phyloP scores from a whole-genome alignment of 768 basidiomycete genomes.

The Melanogaster broomeanus region DNA sequence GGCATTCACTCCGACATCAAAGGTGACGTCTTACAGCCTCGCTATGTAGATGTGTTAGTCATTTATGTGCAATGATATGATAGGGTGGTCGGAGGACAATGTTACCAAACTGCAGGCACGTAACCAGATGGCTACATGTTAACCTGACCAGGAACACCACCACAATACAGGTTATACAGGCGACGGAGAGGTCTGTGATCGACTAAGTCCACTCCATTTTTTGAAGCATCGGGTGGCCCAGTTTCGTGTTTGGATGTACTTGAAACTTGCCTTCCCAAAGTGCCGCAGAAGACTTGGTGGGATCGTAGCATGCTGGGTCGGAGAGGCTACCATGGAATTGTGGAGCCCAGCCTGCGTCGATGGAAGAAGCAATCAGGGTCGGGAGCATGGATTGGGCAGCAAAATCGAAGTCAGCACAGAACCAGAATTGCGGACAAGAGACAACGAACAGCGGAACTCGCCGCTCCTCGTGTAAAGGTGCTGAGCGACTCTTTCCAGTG shows the following conservation, averaged over 20 bases:
- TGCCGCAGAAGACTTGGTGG: constrained; percentile 79
- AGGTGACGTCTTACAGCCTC: too few relatives aligned
- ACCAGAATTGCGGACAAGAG: constrained; percentile 9
- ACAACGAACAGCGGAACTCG: constrained; percentile 49
- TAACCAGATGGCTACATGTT: too few relatives aligned
- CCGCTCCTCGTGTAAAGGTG: constrained; percentile 52
- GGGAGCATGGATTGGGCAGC: constrained; percentile 67
- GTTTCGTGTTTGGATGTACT: constrained; percentile 85
- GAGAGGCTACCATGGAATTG: constrained; percentile 59
- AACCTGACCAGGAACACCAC: not conserved
- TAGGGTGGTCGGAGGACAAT: too few relatives aligned
- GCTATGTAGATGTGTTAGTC: too few relatives aligned
- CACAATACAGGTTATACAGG: constrained; percentile 15
- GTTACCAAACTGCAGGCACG: too few relatives aligned
- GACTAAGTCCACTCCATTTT: constrained; percentile 27
- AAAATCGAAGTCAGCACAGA: constrained; percentile 26
- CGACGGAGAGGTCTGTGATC: constrained; percentile 12
- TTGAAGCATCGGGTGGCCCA: constrained; percentile 54
- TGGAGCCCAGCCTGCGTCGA: constrained; percentile 67
- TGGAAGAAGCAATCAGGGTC: constrained; percentile 68
- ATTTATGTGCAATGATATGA: not conserved
- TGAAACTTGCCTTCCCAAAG: constrained; percentile 86
- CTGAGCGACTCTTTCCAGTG: constrained; percentile 75
- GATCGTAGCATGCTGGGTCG: constrained; percentile 75
- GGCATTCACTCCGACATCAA: too few relatives aligned